Evolutionary conservation across 257 asterid species (phyloP).

Genomic region (Capsicum rhomboideum): DNA sequence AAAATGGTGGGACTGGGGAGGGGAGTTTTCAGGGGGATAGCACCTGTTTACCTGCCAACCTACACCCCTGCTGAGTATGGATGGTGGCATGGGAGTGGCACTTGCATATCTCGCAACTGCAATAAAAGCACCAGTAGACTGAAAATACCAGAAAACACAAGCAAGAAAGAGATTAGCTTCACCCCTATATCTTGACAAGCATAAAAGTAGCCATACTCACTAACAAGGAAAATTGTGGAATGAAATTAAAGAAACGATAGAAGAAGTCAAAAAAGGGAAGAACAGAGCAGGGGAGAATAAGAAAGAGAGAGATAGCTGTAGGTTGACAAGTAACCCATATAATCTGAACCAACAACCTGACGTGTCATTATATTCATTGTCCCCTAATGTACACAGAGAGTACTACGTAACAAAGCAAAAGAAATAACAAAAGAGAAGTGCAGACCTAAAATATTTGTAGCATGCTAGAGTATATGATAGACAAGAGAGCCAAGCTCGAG

Average conservation of each 20-base stretch:
- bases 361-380: neutral
- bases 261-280: neutral
- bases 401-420: neutral
- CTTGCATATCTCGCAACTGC: constrained; percentile 55
- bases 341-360: neutral
- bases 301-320: neutral
- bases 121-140: constrained; percentile 67
- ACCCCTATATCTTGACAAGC: neutral
- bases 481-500: neutral
- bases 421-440: neutral
- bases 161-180: neutral
- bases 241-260: neutral
- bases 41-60: constrained; percentile 84
- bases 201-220: neutral
- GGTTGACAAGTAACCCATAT: neutral
- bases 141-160: constrained; percentile 12
- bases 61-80: constrained; percentile 81
- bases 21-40: neutral
- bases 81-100: constrained; percentile 64
- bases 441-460: neutral
- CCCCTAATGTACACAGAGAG: neutral
- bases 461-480: neutral
- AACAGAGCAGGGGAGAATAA: neutral
- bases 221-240: neutral
- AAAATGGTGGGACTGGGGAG: neutral